These are phyloP conservation scores for Trichoderma arundinaceum DNA, from an alignment of 2,329 filamentous ascomycete species.

Conservation along the genomic window DNA sequence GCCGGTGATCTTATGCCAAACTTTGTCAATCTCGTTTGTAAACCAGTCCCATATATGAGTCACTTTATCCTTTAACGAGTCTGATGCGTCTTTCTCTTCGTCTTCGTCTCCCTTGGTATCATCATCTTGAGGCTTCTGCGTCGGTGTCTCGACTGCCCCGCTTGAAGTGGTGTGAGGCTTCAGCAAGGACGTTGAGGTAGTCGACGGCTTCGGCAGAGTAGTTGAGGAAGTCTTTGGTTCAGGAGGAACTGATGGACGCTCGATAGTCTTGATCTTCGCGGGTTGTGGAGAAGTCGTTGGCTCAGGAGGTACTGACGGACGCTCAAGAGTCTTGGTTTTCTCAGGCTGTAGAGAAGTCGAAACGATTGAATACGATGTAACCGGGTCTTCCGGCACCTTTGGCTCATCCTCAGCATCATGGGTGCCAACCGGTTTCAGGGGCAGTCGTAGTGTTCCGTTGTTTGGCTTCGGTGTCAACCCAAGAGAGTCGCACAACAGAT, in stretches of 20 bases:
- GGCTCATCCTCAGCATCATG: slow-evolving; percentile 60
- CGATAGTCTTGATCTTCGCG: slow-evolving; percentile 32
- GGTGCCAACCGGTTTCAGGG: slow-evolving; percentile 66
- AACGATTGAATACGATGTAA: slow-evolving; percentile 33
- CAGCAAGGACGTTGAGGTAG: slow-evolving; percentile 28
- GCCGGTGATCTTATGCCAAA: slow-evolving; percentile 53
- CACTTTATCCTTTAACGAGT: slow-evolving; percentile 41
- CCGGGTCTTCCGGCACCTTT: slow-evolving; percentile 61
- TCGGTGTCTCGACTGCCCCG: not conserved
- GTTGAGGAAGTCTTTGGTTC: slow-evolving; percentile 14
- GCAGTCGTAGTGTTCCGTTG: slow-evolving; percentile 83
- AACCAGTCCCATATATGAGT: slow-evolving; percentile 59
- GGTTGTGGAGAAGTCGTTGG: not conserved
- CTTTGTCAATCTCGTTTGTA: slow-evolving; percentile 52
- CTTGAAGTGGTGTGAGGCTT: slow-evolving; percentile 4
- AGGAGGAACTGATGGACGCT: slow-evolving; percentile 16
- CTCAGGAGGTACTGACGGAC: slow-evolving; percentile 6
- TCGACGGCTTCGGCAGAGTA: slow-evolving; percentile 33
- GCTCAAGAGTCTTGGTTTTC: slow-evolving; percentile 32
- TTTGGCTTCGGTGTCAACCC: slow-evolving; percentile 75
- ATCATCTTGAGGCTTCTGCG: slow-evolving; percentile 18
- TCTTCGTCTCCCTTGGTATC: slow-evolving; percentile 30
- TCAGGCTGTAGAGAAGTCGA: not conserved
- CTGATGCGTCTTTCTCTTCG: slow-evolving; percentile 35
- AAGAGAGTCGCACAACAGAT: slow-evolving; percentile 88